Evolutionary conservation across 176 grass and related monocot species (phyloP).

Genomic region (Eleusine indica): DNA sequence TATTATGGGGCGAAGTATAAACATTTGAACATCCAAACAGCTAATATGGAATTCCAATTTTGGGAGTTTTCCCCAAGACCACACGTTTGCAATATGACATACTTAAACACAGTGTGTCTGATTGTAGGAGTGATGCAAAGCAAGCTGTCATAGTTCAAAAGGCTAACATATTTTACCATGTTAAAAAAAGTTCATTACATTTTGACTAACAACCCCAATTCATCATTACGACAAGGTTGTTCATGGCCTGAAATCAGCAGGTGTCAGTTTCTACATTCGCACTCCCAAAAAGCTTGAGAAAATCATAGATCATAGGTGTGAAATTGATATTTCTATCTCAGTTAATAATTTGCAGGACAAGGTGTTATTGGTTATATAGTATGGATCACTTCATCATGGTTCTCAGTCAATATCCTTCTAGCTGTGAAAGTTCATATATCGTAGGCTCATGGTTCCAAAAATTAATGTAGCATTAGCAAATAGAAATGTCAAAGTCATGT

Average conservation of each 20-base stretch:
- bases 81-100: slow-evolving; percentile 13
- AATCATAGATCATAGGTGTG: slow-evolving; percentile 16
- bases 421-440: slow-evolving; percentile 4
- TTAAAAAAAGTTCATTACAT: not conserved
- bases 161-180: slow-evolving; percentile 12
- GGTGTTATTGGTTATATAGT: not conserved
- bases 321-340: not conserved
- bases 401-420: not conserved
- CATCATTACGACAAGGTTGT: not conserved
- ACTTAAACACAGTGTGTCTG: slow-evolving; percentile 6
- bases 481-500: slow-evolving; percentile 8
- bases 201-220: slow-evolving; percentile 18
- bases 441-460: slow-evolving; percentile 13
- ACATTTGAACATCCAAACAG: slow-evolving; percentile 17
- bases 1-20: not conserved
- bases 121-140: slow-evolving; percentile 9
- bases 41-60: not conserved
- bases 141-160: slow-evolving; percentile 3
- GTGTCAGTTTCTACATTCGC: not conserved
- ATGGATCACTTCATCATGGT: not conserved
- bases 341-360: not conserved
- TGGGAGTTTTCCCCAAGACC: not conserved
- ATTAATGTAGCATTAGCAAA: slow-evolving; percentile 16
- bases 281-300: not conserved
- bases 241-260: not conserved